Evolutionary conservation across 2,329 filamentous ascomycete genomes (phyloP), one percentile per base, ranked within the genome.

Genomic region (Colletotrichum sp.): DNA sequence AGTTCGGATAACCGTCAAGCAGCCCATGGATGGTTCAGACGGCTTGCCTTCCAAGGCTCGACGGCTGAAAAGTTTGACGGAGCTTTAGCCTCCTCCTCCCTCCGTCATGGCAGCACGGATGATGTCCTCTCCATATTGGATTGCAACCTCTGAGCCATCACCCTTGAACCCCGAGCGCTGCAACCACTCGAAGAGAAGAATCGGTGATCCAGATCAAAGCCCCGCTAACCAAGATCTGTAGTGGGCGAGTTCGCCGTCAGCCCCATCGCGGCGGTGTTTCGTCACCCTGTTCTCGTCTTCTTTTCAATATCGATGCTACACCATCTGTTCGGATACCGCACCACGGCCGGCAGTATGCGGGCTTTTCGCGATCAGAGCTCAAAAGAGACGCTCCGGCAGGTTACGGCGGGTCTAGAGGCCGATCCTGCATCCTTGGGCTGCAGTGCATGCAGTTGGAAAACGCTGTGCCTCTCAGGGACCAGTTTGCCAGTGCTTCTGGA

Each of bases 151-250:
- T 49, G 44, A 52, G 44, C 44, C 55, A 63, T 63, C 36, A 36
- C 32, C 34, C 18, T 34, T 32, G 21, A 12, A 60, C 52, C 52
- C 21, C 21, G 30, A 26, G 21, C 62, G 55, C 55, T 52, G 55
- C 63, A 18, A 28, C 52, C n/a, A 10, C 49, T 72, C 7, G 52
- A 34, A 68, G 30, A 62, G 28, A 36, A 65, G 24, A 72, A 44
- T 59, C 64, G 69, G 30, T 44, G 73, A 76, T 76, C 62, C 73
- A 76, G 69, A 76, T 72, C 73, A 70, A 32, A 64, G 63, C 55
- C 73, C 73, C 73, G 69, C 73, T 64, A 72, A 69, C 63, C 73
- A 76, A 76, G 73, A 76, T 76, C 73, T 72, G 64, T 73, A 39
- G 44, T 74, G 71, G 71, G 26, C 49, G 63, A 72, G 36, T 62